Evolutionary conservation across 257 asterid genomes (phyloP).

Genomic region (Nicotiana benthamiana): DNA sequence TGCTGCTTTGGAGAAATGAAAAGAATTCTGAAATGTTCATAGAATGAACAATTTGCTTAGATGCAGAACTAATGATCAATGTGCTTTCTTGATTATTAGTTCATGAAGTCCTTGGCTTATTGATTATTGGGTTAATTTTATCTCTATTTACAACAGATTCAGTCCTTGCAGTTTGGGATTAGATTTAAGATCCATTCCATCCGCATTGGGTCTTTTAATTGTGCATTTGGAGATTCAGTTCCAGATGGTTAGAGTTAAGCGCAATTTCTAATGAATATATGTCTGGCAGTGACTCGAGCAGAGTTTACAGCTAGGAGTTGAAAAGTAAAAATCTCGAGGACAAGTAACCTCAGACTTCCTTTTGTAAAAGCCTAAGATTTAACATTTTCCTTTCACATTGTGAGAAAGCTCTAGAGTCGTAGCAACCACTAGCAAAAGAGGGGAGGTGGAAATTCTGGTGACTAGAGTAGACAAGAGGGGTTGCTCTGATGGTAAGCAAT

Average conservation of each 20-base stretch:
- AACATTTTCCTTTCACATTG: not conserved
- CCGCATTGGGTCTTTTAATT: not conserved
- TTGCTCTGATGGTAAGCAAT: too few species aligned
- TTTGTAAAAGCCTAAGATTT: not conserved
- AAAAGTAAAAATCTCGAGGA: not conserved
- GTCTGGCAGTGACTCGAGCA: not conserved
- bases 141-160: not conserved
- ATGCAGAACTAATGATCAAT: not conserved
- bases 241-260: not conserved
- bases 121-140: not conserved
- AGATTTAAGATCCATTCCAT: not conserved
- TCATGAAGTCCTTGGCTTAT: not conserved
- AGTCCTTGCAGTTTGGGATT: not conserved
- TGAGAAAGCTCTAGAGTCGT: not conserved
- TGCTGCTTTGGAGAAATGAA: not conserved
- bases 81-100: not conserved
- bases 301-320: not conserved
- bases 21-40: not conserved
- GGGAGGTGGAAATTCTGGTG: too few species aligned
- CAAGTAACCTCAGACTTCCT: not conserved
- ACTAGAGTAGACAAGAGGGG: not conserved
- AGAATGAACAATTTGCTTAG: not conserved
- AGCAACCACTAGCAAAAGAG: not conserved
- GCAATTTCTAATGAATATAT: not conserved
- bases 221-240: not conserved